Base-by-base conservation (phyloP, 1,284 basidiomycete genomes). In the Rhizoctonia solani region DNA sequence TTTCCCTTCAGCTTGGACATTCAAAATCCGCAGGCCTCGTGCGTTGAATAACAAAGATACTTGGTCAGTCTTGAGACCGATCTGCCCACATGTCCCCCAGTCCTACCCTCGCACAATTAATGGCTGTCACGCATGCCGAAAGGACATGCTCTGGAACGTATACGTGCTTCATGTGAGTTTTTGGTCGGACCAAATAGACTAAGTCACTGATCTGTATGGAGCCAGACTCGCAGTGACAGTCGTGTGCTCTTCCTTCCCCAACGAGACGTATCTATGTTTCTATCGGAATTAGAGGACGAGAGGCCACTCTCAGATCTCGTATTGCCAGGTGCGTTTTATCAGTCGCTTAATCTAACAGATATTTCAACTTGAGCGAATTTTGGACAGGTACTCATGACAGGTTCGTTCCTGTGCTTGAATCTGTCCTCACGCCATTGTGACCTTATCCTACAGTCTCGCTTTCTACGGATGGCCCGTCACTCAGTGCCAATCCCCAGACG, bases 391-490 rank as follows among this genome's bases (percentile, higher is more conserved):
- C 87, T 4, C 89, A 90, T 73, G 87, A 91, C 75, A 85, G 86
- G 82, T 88, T 75, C 68, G 84, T 79, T 29, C 44, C 3, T 23
- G 65, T 61, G 11, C 54, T 23, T 25, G 25, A 21, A 9, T 56
- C 47, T 32, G 41, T n/a, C 61, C 34, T 52, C 34, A 47, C 54
- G n/a, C 30, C 23, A 54, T 11, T 46, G 46, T 71, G 54, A 19
- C 42, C n/a, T 16, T 13, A 25, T 50, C n/a, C 37, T 29, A 34
- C 41, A 87, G 86, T n/a, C 87, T 91, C 83, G 87, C 89, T 3
- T 84, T 90, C 72, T 87, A 90, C 72, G 89, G 89, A 13, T 92
- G 88, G 87, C 89, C 89, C 0, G 79, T 91, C 42, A 86, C 87
- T 0, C 88, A 71, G 42, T 91, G 90, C 72, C 89, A 92, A 74